Evolutionary conservation across 164 flowering plant species (phyloP).

Genomic region (Buxus sempervirens): DNA sequence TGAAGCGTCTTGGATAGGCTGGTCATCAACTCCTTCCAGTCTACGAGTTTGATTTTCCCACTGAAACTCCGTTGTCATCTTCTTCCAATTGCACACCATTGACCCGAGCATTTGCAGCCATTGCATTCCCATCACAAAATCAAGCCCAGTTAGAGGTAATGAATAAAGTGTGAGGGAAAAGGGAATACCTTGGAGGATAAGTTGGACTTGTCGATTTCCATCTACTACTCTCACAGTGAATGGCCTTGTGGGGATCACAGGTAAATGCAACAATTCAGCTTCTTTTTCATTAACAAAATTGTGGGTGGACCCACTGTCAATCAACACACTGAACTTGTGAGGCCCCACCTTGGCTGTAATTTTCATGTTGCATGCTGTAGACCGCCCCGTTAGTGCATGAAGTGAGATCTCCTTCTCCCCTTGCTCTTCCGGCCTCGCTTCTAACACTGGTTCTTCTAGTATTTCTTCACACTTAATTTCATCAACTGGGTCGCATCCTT

Average conservation of each 20-base stretch:
- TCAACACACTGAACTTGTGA: not conserved
- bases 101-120: slow-evolving; percentile 2
- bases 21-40: not conserved
- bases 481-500: not conserved
- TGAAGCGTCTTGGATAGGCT: not conserved
- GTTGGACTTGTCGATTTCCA: not conserved
- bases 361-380: too few species aligned
- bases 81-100: not conserved
- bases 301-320: too few species aligned
- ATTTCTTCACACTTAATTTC: not conserved
- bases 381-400: not conserved
- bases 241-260: too few species aligned
- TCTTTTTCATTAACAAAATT: too few species aligned
- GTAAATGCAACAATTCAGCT: too few species aligned
- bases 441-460: not conserved
- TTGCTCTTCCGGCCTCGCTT: not conserved
- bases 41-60: not conserved
- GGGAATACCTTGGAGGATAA: not conserved
- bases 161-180: not conserved
- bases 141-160: not conserved
- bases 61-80: slow-evolving; percentile 7
- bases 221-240: too few species aligned
- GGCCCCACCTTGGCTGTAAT: too few species aligned
- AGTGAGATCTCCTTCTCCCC: not conserved
- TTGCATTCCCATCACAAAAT: not conserved